These are phyloP conservation scores for Emmonsiellopsis sp. DNA, from an alignment of 2,329 filamentous ascomycete species.

Conservation along the genomic window DNA sequence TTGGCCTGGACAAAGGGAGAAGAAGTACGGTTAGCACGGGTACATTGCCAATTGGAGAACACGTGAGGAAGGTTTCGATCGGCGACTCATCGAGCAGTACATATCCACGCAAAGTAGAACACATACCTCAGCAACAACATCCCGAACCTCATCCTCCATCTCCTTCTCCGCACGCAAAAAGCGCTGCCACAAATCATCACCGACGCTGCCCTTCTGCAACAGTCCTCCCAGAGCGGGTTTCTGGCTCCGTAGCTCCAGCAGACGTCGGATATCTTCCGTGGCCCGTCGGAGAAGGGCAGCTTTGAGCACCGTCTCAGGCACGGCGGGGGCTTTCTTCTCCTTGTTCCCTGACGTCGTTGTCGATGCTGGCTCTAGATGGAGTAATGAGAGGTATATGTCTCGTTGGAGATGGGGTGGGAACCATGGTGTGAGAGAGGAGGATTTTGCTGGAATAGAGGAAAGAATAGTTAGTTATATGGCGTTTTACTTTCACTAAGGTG, in stretches of 20 bases:
- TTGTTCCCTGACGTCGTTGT: constrained; percentile 36
- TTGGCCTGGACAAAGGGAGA: constrained; percentile 58
- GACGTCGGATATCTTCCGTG: constrained; percentile 83
- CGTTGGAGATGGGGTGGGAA: constrained; percentile 84
- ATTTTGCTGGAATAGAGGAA: constrained; percentile 50
- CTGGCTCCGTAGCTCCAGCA: constrained; percentile 77
- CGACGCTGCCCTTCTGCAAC: constrained; percentile 82
- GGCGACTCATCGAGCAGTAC: too few relatives aligned
- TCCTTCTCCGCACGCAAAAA: constrained; percentile 91
- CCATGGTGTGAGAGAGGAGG: constrained; percentile 84
- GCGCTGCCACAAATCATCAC: constrained; percentile 90
- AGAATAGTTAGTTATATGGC: not conserved
- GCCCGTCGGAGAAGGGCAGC: constrained; percentile 83
- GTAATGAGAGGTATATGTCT: constrained; percentile 86
- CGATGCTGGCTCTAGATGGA: constrained; percentile 60
- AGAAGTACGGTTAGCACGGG: not conserved
- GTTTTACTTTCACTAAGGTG: not conserved
- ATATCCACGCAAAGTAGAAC: not conserved
- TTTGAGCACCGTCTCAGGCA: constrained; percentile 78
- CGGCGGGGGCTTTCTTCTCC: constrained; percentile 56
- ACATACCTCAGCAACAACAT: constrained; percentile 82
- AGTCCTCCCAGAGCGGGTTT: constrained; percentile 81
- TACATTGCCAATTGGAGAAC: not conserved
- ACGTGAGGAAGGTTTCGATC: too few relatives aligned
- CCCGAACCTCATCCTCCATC: constrained; percentile 89